Conservation (phyloP, 2,329 filamentous ascomycete genomes). For the Fusarium bactridioides region DNA sequence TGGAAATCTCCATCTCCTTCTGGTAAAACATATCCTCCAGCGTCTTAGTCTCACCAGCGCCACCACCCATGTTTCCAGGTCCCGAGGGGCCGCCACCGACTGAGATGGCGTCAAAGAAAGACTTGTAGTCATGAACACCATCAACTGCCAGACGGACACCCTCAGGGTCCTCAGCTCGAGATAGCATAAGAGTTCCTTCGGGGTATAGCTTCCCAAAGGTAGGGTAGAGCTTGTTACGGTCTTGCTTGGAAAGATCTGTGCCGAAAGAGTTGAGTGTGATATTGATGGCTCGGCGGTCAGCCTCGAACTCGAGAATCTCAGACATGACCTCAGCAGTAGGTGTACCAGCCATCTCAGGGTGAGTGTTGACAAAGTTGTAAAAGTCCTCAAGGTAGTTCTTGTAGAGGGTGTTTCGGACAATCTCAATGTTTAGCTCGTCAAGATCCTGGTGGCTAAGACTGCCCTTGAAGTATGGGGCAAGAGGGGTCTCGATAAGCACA, state of each 20-base stretch:
- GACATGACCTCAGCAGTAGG: slow-evolving; percentile 95
- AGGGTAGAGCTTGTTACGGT: slow-evolving; percentile 96
- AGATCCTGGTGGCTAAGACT: slow-evolving; percentile 95
- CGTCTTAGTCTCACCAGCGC: slow-evolving; percentile 83
- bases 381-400: slow-evolving; percentile 99
- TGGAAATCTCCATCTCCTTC: slow-evolving; percentile 99
- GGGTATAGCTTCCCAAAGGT: slow-evolving; percentile 90
- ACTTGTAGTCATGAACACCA: slow-evolving; percentile 91
- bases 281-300: slow-evolving; percentile 95
- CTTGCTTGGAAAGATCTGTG: slow-evolving; percentile 91
- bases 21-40: slow-evolving; percentile 98
- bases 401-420: slow-evolving; percentile 97
- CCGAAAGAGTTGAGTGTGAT: slow-evolving; percentile 99
- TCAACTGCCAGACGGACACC: slow-evolving; percentile 94
- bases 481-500: slow-evolving; percentile 93
- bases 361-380: slow-evolving; percentile 89
- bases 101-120: slow-evolving; percentile 91
- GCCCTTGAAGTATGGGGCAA: slow-evolving; percentile 97
- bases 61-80: slow-evolving; percentile 84
- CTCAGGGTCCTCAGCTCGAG: slow-evolving; percentile 92
- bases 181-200: slow-evolving; percentile 94
- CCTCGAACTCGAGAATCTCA: slow-evolving; percentile 95
- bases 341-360: slow-evolving; percentile 85
- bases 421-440: slow-evolving; percentile 99
- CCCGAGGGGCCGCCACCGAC: slow-evolving; percentile 75